Conservation (phyloP, 805 yeast species). For the Candida ascalaphidarum region DNA sequence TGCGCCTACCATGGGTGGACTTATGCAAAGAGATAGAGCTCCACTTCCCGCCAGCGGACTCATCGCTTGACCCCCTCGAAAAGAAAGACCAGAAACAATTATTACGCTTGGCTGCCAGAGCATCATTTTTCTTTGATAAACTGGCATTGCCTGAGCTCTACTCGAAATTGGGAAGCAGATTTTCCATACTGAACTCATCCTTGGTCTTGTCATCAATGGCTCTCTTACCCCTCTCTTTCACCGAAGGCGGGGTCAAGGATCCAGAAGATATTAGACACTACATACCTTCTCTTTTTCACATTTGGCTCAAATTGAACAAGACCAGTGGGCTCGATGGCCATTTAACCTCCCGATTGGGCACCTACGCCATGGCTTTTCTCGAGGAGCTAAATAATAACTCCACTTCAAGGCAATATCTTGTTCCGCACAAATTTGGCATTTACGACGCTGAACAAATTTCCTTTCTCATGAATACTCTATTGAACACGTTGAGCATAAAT, state of each 20-base stretch:
- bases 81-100: conserved; percentile 40
- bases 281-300: conserved; percentile 58
- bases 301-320: conserved; percentile 55
- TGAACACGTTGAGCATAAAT: conserved; percentile 38
- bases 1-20: conserved; percentile 44
- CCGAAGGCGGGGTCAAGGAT: conserved; percentile 17
- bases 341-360: conserved; percentile 56
- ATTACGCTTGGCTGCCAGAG: conserved; percentile 42
- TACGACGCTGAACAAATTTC: conserved; percentile 56
- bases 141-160: conserved; percentile 42
- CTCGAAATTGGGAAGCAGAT: conserved; percentile 41
- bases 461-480: conserved; percentile 47
- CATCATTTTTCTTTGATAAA: conserved; percentile 46
- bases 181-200: conserved; percentile 46
- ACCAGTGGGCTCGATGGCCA: conserved; percentile 51
- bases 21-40: conserved; percentile 27
- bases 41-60: conserved; percentile 35
- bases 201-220: conserved; percentile 45
- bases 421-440: conserved; percentile 50
- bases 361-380: conserved; percentile 41
- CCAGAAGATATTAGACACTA: conserved; percentile 41
- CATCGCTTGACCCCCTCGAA: conserved; percentile 39
- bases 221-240: conserved; percentile 41
- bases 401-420: conserved; percentile 6
- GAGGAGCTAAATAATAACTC: conserved; percentile 13